Evolutionary conservation across 129 eudicot species (phyloP).

Genomic region (Flaveria trinervia): DNA sequence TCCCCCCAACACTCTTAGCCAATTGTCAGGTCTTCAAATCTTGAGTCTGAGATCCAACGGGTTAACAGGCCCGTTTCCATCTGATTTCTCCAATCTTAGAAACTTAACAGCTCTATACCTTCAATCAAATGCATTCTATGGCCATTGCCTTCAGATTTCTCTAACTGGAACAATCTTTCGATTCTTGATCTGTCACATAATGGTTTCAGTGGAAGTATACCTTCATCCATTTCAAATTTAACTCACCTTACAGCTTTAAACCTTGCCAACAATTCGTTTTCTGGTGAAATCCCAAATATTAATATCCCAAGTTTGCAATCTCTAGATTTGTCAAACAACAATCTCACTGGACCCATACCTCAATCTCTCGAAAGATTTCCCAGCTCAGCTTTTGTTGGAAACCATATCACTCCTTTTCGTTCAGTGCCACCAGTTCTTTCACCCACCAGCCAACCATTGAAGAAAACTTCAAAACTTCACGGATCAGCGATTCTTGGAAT

Average conservation of each 20-base stretch:
- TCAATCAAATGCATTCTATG: conserved; percentile 63
- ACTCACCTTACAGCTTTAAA: conserved; percentile 65
- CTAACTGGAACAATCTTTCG: conserved; percentile 67
- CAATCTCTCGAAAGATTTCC: conserved; percentile 68
- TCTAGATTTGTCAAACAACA: conserved; percentile 71
- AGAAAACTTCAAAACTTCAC: conserved; percentile 54
- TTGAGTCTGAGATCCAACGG: conserved; percentile 75
- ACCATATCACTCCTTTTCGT: conserved; percentile 40
- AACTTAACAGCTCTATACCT: conserved; percentile 69
- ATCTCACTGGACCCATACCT: conserved; percentile 74
- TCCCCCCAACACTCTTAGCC: conserved; percentile 67
- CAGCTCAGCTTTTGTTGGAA: conserved; percentile 61
- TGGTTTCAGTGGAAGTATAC: conserved; percentile 63
- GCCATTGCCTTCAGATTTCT: conserved; percentile 66
- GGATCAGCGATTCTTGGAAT: conserved; percentile 77
- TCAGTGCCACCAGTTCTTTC: conserved; percentile 40
- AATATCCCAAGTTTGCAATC: conserved; percentile 53
- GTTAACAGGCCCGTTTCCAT: conserved; percentile 70
- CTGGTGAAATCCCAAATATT: conserved; percentile 80
- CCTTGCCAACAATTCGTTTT: conserved; percentile 78
- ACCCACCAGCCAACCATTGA: conserved; percentile 45
- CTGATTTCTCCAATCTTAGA: conserved; percentile 63
- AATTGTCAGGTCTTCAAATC: conserved; percentile 62
- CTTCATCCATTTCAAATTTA: conserved; percentile 64
- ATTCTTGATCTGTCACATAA: conserved; percentile 70